These are phyloP conservation scores for Colletotrichum theobromicola DNA, from an alignment of 2,329 filamentous ascomycete genomes.

Conservation along the genomic window DNA sequence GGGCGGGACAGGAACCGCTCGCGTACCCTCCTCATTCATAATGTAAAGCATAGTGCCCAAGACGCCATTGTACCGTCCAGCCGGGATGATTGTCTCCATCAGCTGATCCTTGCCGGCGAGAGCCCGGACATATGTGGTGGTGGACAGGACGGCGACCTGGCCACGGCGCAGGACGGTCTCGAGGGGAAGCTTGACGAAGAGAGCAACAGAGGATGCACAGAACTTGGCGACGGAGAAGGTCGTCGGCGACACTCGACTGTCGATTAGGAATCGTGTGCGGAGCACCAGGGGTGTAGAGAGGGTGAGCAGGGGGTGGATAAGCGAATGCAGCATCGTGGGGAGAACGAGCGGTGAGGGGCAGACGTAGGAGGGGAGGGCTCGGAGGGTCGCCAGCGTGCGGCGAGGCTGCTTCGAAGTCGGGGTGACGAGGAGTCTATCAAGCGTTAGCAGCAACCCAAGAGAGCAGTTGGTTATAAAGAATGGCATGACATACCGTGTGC, in stretches of 20 bases:
- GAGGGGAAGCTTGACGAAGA: constrained; percentile 86
- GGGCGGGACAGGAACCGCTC: constrained; percentile 44
- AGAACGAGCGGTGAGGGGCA: constrained; percentile 74
- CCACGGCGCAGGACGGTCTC: constrained; percentile 91
- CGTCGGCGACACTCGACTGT: constrained; percentile 80
- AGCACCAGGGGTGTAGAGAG: constrained; percentile 85
- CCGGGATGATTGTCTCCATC: constrained; percentile 77
- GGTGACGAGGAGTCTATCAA: constrained; percentile 76
- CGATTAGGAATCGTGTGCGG: constrained; percentile 82
- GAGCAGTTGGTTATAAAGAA: neutral
- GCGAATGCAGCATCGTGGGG: constrained; percentile 86
- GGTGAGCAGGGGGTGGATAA: constrained; percentile 82
- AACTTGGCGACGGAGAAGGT: constrained; percentile 86
- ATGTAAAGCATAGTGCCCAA: constrained; percentile 92
- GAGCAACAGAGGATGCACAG: constrained; percentile 76
- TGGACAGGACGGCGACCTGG: constrained; percentile 75
- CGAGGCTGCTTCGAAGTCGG: constrained; percentile 76
- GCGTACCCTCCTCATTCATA: constrained; percentile 78
- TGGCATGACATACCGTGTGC: constrained; percentile 66
- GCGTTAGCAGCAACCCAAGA: constrained; percentile 30
- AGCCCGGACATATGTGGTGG: constrained; percentile 55
- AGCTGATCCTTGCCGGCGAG: constrained; percentile 44
- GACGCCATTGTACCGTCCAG: constrained; percentile 83
- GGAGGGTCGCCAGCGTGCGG: constrained; percentile 78
- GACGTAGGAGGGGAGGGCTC: constrained; percentile 77